Evolutionary conservation across 495 filamentous ascomycete species (phyloP).

Genomic region (Peziza echinospora): DNA sequence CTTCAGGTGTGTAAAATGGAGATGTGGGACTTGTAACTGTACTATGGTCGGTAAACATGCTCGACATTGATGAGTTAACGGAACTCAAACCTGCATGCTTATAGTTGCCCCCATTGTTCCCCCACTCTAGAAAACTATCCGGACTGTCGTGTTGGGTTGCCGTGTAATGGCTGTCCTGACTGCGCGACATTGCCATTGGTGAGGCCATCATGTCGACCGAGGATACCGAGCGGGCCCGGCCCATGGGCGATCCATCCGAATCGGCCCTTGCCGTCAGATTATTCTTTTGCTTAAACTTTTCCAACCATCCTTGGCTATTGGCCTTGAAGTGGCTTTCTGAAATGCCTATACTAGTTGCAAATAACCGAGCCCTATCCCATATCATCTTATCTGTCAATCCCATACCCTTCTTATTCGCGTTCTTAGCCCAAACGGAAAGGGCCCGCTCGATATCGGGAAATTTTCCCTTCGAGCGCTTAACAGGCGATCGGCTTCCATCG

Average conservation of each 20-base stretch:
- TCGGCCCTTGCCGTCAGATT: conserved; percentile 28
- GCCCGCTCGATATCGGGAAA: conserved; percentile 90
- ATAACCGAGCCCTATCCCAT: conserved; percentile 68
- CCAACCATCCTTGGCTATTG: conserved; percentile 56
- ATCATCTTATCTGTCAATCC: conserved; percentile 64
- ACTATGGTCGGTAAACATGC: conserved; percentile 36
- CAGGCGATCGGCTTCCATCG: conserved; percentile 67
- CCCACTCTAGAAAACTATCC: conserved; percentile 27
- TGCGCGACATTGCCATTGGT: conserved; percentile 1
- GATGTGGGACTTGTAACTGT: conserved; percentile 67
- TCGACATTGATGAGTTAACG: conserved; percentile 33
- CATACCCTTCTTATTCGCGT: conserved; percentile 55
- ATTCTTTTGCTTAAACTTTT: conserved; percentile 93
- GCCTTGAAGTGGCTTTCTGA: conserved; percentile 58
- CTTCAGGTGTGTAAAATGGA: conserved; percentile 64
- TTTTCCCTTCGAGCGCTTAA: conserved; percentile 75
- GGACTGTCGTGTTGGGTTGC: conserved; percentile 13
- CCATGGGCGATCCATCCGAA: background rate
- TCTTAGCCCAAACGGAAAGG: conserved; percentile 71
- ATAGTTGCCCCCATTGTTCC: conserved; percentile 19
- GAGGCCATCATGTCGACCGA: conserved; percentile 27
- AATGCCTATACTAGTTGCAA: conserved; percentile 54
- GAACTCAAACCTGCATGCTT: conserved; percentile 30
- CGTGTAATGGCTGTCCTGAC: conserved; percentile 16
- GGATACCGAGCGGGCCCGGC: conserved; percentile 15